Evolutionary conservation across 1,139 yeast genomes (phyloP).

Genomic region (Arxiozyma bovina): DNA sequence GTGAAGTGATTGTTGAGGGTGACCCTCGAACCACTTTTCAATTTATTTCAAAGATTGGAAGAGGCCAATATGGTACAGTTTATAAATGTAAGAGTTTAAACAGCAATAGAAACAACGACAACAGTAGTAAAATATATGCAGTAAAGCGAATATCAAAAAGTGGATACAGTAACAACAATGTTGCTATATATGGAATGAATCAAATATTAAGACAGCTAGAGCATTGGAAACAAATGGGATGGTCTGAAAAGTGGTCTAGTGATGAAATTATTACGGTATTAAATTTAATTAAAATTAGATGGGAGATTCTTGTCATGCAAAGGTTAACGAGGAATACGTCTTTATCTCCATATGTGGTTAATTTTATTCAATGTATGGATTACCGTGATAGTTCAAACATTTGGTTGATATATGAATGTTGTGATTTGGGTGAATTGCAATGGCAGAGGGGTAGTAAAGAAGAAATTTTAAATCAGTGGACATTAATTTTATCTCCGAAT

Average conservation of each 20-base stretch:
- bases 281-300: conserved; percentile 26
- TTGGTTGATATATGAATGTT: conserved; percentile 28
- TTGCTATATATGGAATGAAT: conserved; percentile 22
- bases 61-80: conserved; percentile 39
- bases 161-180: conserved; percentile 13
- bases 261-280: conserved; percentile 24
- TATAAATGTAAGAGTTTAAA: conserved; percentile 20
- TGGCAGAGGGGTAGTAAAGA: conserved; percentile 22
- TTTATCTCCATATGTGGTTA: conserved; percentile 14
- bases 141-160: conserved; percentile 23
- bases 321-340: conserved; percentile 7
- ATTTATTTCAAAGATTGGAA: conserved; percentile 29
- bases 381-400: conserved; percentile 21
- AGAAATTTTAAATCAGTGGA: conserved; percentile 23
- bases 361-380: conserved; percentile 24
- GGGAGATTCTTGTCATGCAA: conserved; percentile 27
- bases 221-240: conserved; percentile 18
- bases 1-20: background rate
- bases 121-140: conserved; percentile 15
- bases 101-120: background rate
- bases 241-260: conserved; percentile 8
- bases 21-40: background rate
- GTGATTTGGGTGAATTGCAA: conserved; percentile 27
- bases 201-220: conserved; percentile 26
- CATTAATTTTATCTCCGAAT: conserved; percentile 5